Conservation (phyloP, 129 eudicot species). For the Logfia minima region DNA sequence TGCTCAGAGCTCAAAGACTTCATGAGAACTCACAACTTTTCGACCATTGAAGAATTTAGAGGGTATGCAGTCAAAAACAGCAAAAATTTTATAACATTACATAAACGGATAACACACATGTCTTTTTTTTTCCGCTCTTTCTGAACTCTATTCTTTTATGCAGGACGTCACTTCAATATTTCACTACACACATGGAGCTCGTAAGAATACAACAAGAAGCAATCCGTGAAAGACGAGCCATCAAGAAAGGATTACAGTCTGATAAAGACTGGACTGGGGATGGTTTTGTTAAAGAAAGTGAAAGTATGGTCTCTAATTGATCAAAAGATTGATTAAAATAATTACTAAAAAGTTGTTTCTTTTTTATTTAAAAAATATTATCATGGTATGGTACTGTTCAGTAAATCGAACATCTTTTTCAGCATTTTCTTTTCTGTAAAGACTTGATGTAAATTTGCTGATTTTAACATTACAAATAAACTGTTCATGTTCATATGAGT, state of each 20-base stretch:
- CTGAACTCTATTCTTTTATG: neutral
- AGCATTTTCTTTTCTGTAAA: conserved; percentile 2
- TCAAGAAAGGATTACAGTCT: conserved; percentile 73
- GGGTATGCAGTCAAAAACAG: conserved; percentile 50
- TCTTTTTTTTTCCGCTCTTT: neutral
- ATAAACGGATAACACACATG: neutral
- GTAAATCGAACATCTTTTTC: neutral
- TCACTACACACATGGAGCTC: conserved; percentile 88
- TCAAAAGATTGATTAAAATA: neutral
- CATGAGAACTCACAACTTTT: conserved; percentile 88
- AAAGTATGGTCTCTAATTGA: conserved; percentile 95
- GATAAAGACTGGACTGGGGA: conserved; percentile 99
- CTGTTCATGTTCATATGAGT: conserved; percentile 16
- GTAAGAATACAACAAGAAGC: conserved; percentile 93
- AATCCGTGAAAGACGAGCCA: conserved; percentile 58
- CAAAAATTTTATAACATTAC: neutral
- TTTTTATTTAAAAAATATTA: neutral
- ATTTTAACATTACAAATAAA: conserved; percentile 22
- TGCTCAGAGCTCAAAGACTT: conserved; percentile 94
- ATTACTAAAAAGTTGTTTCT: neutral
- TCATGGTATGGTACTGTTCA: conserved; percentile 7
- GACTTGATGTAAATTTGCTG: conserved; percentile 21
- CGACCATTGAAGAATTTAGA: conserved; percentile 90
- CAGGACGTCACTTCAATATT: conserved; percentile 84
- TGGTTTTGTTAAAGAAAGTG: conserved; percentile 90